phyloP scores from a whole-genome alignment of 208 protist genomes.

The Polymyxa betae region DNA sequence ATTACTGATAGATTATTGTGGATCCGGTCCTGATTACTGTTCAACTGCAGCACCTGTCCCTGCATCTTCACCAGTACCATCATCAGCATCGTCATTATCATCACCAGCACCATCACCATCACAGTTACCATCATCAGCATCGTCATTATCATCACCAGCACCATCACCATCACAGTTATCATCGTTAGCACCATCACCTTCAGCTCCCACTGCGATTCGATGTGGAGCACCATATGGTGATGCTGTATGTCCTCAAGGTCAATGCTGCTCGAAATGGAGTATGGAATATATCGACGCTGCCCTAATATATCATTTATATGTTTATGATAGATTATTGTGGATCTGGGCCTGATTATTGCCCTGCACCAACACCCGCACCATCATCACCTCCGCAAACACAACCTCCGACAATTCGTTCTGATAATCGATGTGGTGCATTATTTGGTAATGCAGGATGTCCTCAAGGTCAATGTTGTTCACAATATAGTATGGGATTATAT shows the following conservation, averaged over 20 bases:
- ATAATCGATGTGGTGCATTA: not conserved
- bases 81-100: not conserved
- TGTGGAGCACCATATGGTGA: no score
- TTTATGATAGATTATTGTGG: no score
- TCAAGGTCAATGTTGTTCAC: conserved; percentile 20
- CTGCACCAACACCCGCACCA: no score
- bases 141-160: not conserved
- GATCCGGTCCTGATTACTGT: not conserved
- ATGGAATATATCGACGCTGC: no score
- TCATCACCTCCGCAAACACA: not conserved
- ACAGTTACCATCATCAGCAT: not conserved
- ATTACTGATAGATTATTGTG: no score
- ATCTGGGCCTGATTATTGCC: no score
- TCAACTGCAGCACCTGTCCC: not conserved
- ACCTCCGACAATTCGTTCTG: not conserved
- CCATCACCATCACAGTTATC: not conserved
- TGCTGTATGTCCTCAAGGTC: no score
- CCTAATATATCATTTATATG: no score
- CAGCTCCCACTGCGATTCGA: no score
- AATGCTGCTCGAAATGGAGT: no score
- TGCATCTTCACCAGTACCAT: not conserved
- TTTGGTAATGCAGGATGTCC: not conserved
- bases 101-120: not conserved
- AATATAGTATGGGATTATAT: not conserved
- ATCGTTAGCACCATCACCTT: not conserved